A percentile compares a stretch with the other conserved stretches of the same genome.
Conservation (phyloP, 1,284 basidiomycete genomes). For the Cerioporus squamosus region DNA sequence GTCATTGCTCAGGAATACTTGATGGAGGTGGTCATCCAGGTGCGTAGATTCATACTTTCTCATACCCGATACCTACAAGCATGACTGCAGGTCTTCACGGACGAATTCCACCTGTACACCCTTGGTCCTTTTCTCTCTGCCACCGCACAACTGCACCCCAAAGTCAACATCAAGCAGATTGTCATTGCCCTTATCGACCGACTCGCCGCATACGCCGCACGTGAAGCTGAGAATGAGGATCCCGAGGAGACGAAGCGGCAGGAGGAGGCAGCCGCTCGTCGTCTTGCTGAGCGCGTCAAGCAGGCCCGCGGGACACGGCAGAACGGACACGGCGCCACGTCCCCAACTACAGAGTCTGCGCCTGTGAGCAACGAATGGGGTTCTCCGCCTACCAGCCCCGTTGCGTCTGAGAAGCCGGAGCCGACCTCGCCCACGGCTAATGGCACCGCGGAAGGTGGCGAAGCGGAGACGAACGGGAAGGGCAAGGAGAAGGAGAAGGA, state of each 20-base stretch:
- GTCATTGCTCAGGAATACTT: conserved; percentile 97
- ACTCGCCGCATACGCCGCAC: conserved; percentile 91
- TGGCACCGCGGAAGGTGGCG: conserved; percentile 36
- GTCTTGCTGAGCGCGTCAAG: conserved; percentile 86
- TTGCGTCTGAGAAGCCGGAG: conserved; percentile 24
- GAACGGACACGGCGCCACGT: conserved; percentile 41
- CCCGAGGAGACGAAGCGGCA: conserved; percentile 90
- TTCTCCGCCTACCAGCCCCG: conserved; percentile 34
- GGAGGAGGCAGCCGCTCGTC: conserved; percentile 87
- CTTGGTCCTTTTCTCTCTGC: conserved; percentile 92
- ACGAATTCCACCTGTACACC: conserved; percentile 94
- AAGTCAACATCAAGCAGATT: conserved; percentile 96
- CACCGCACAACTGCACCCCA: conserved; percentile 91
- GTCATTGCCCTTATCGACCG: conserved; percentile 96
- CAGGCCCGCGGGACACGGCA: conserved; percentile 66
- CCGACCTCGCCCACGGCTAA: conserved; percentile 14
- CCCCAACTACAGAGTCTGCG: conserved; percentile 25
- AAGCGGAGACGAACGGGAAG: conserved; percentile 38
- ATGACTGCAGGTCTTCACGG: conserved; percentile 81
- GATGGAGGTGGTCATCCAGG: conserved; percentile 98
- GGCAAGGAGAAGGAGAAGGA: conserved; percentile 62
- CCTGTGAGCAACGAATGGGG: conserved; percentile 33
- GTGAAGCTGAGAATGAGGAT: conserved; percentile 92
- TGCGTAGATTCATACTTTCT: conserved; percentile 32
- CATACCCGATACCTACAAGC: neutral